A percentile compares a stretch with the other conserved stretches of the same genome.
phyloP scores from a whole-genome alignment of 2,329 filamentous ascomycete species.

The Penicillium sp. region DNA sequence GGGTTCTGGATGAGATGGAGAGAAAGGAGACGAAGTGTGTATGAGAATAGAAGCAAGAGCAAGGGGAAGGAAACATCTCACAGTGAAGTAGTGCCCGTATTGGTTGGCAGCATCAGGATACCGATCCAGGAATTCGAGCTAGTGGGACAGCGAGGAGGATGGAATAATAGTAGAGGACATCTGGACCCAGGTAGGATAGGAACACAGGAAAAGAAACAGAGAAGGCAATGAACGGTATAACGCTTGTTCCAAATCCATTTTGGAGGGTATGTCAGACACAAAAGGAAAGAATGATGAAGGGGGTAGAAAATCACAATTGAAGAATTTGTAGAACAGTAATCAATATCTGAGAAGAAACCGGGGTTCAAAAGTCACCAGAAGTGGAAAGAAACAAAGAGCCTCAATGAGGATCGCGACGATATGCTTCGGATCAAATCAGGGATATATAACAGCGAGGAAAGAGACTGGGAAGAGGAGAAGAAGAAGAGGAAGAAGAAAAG shows the following conservation, averaged over 20 bases:
- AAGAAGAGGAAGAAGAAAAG: conserved; percentile 12
- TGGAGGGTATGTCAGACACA: background rate
- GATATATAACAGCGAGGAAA: conserved; percentile 30
- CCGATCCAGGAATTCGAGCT: background rate
- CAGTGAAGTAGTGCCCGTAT: conserved; percentile 9
- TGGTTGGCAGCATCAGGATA: too few relatives aligned
- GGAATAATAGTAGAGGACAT: background rate
- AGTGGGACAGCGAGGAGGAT: background rate
- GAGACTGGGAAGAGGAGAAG: conserved; percentile 9
- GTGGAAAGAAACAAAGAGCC: conserved; percentile 16
- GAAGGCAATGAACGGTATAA: conserved; percentile 1
- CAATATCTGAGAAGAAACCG: conserved; percentile 5
- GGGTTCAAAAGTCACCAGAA: conserved; percentile 12
- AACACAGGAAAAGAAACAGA: conserved; percentile 10
- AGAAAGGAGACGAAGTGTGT: conserved; percentile 3
- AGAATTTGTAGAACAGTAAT: background rate
- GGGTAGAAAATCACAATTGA: conserved; percentile 27
- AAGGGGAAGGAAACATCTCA: conserved; percentile 6
- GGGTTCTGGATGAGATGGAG: conserved; percentile 9
- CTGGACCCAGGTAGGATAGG: conserved; percentile 2
- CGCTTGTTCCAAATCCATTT: conserved; percentile 1
- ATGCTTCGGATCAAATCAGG: conserved; percentile 33
- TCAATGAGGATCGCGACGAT: conserved; percentile 19
- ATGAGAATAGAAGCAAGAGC: conserved; percentile 15
- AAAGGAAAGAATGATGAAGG: conserved; percentile 22